phyloP scores from a whole-genome alignment of 2,329 filamentous ascomycete species.

The Trichoderma koningiopsis region DNA sequence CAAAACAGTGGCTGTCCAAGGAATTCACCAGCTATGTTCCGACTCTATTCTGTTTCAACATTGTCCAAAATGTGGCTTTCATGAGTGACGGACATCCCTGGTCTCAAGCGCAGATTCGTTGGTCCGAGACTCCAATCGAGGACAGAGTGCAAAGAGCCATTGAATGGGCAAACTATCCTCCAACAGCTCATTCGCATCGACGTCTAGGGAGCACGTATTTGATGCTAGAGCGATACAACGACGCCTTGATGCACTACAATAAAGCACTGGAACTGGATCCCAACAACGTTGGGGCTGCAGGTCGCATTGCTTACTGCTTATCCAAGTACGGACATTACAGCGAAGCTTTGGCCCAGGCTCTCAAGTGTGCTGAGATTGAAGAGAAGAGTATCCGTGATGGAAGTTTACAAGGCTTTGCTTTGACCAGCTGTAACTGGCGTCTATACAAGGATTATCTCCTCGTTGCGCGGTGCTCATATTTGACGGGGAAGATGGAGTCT shows the following conservation, averaged over 20 bases:
- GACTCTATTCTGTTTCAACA: conserved; percentile 47
- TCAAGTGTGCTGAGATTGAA: conserved; percentile 43
- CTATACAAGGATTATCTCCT: conserved; percentile 46
- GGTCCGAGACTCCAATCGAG: conserved; percentile 41
- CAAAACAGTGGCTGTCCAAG: conserved; percentile 42
- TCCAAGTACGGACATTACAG: conserved; percentile 41
- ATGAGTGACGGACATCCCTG: conserved; percentile 44
- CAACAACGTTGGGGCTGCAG: conserved; percentile 43
- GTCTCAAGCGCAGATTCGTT: conserved; percentile 41
- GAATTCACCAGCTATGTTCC: conserved; percentile 43
- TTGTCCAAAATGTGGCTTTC: conserved; percentile 46
- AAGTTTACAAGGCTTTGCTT: conserved; percentile 31
- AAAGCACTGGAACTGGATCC: conserved; percentile 41
- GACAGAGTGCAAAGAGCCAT: conserved; percentile 42
- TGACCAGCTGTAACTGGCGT: conserved; percentile 41
- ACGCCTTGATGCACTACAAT: conserved; percentile 42
- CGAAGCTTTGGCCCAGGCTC: conserved; percentile 40
- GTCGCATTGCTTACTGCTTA: conserved; percentile 47
- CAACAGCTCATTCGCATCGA: conserved; percentile 43
- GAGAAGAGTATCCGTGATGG: conserved; percentile 35
- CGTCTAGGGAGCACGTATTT: conserved; percentile 46
- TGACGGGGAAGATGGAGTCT: conserved; percentile 37
- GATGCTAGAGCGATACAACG: conserved; percentile 39
- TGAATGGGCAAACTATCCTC: conserved; percentile 41
- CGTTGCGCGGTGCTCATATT: conserved; percentile 42